Conservation (phyloP, 2,329 filamentous ascomycete genomes). For the Exophiala sp. region DNA sequence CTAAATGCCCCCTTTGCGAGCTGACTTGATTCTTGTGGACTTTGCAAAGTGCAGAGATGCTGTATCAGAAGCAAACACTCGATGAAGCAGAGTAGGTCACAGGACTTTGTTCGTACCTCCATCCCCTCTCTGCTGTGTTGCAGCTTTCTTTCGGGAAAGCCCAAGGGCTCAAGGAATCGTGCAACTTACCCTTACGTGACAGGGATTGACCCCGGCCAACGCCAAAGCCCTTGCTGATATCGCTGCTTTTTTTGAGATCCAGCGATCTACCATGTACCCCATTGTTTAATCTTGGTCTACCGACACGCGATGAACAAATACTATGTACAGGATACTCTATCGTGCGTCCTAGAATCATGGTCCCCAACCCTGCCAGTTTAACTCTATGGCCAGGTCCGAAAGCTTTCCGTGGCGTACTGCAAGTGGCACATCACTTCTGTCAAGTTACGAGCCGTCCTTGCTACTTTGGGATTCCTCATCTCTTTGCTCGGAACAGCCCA, state of each 20-base stretch:
- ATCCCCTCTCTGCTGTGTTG: constrained; percentile 4
- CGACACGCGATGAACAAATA: no score
- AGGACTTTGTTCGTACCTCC: constrained; percentile 1
- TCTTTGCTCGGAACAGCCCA: neutral
- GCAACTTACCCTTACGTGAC: constrained; percentile 5
- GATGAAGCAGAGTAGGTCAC: constrained; percentile 8
- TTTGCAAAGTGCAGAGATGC: neutral
- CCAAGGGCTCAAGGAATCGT: constrained; percentile 10
- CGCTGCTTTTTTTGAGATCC: constrained; percentile 13
- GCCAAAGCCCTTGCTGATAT: neutral
- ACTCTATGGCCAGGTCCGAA: neutral
- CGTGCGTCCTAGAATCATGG: constrained; percentile 4
- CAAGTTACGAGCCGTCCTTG: constrained; percentile 11
- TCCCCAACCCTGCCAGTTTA: constrained; percentile 10
- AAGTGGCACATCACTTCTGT: constrained; percentile 1
- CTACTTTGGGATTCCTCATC: constrained; percentile 10
- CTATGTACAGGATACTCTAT: constrained; percentile 5
- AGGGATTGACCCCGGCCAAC: constrained; percentile 7
- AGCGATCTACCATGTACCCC: constrained; percentile 21
- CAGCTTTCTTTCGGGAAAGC: neutral
- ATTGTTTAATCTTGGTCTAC: no score
- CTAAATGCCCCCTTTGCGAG: neutral
- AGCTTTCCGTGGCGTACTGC: neutral
- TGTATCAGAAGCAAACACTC: constrained; percentile 2
- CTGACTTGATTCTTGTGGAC: neutral